phyloP scores from a whole-genome alignment of 169 alveolate species.

The Eimeria tenella region DNA sequence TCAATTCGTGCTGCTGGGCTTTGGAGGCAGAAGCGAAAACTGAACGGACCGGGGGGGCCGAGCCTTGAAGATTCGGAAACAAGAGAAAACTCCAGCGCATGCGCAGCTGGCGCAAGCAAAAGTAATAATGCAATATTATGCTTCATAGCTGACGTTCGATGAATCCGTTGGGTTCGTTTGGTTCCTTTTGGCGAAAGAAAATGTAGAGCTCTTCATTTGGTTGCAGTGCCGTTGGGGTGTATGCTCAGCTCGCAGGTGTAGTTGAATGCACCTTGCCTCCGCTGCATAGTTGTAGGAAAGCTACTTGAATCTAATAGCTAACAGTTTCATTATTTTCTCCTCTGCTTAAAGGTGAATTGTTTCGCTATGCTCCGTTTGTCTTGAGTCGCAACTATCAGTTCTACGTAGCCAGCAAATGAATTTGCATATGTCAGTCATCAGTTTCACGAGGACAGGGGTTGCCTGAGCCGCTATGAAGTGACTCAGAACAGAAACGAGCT shows the following conservation, averaged over 20 bases:
- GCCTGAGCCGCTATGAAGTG: too few species aligned
- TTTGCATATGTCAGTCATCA: too few species aligned
- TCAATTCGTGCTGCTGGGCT: neutral
- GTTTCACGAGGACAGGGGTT: too few species aligned
- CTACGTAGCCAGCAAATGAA: too few species aligned
- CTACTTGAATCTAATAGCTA: too few species aligned
- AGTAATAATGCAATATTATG: neutral
- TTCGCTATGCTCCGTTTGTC: too few species aligned
- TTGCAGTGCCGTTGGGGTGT: neutral
- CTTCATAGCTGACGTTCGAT: neutral
- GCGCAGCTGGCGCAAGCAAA: neutral
- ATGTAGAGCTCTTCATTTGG: neutral
- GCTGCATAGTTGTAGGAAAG: too few species aligned
- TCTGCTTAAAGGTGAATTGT: too few species aligned
- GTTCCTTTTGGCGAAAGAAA: neutral
- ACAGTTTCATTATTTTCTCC: too few species aligned
- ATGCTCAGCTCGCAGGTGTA: neutral
- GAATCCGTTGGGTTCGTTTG: neutral
- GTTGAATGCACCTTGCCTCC: too few species aligned
- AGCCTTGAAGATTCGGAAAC: conserved; percentile 39
- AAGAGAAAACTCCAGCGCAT: conserved; percentile 45
- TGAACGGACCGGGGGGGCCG: conserved; percentile 36
- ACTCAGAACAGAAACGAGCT: too few species aligned
- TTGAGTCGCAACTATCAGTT: too few species aligned
- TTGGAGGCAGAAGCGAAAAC: neutral